Base-by-base conservation (phyloP, 225 moss, liverwort and hornwort genomes). In the Polytrichum formosum region DNA sequence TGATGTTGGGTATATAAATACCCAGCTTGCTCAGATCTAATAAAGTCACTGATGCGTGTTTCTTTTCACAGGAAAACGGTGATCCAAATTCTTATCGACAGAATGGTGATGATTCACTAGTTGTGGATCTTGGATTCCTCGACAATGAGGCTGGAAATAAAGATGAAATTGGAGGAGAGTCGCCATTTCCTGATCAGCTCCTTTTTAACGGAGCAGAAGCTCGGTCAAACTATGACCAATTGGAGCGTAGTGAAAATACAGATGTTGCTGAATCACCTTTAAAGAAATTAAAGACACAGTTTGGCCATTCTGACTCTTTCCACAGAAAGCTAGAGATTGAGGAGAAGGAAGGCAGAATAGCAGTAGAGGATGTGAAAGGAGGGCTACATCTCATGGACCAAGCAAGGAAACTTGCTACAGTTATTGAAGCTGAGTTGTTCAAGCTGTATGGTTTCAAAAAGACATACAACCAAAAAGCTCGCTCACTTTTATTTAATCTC, bases 391-490 rank as follows among this genome's bases (percentile, higher is more conserved):
- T 94, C 80, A 91, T 96, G 91, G 90, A 96, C 72, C 93, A 85
- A 81, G 95, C 93, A 75, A 91, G 76, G 78, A 85, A 79, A 83
- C 91, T 96, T 78, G 92, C 95, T 8, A 80, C 83, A 73, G 84
- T 86, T 79, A 84, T 96, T 66, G 95, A 96, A 79, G 79, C 81
- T 53, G 84, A 90, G 81, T 80, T 96, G 35, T 91, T 91, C 78
- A 83, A 86, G 73, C 74, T 89, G 16, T 84, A 75, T 81, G 93
- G 95, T 69, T 90, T 85, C 60, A 96, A 91, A 76, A 96, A 93
- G 81, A 91, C 88, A 74, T 96, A 96, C 79, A 93, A 88, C 71
- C 93, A 96, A 79, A 96, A 96, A 79, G 95, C 95, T 83, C 90
- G 95, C 30, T 96, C 95, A 72, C 93, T 96, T 73, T 80, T 96